Evolutionary conservation across 495 filamentous ascomycete genomes (phyloP), one percentile per base, ranked within the genome.

Genomic region (Rostrohypoxylon terebratum): DNA sequence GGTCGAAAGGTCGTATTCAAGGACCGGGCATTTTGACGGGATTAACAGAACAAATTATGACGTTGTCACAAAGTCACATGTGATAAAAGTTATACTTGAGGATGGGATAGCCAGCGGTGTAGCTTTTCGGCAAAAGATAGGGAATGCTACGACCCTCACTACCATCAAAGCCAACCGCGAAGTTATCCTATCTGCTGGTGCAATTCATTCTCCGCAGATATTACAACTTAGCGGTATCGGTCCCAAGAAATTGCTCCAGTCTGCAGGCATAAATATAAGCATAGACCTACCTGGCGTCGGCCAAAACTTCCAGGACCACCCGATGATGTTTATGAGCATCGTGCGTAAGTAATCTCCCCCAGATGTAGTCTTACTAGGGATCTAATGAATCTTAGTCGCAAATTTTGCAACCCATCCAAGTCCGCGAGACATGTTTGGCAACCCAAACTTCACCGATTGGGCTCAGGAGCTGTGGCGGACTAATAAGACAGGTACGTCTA

Each of bases 241-340:
- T 1, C 85, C 85, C 1, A 74, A 72, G 0, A 79, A 78, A 21
- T 71, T 89, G 5, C 75, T 90, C 1, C 55, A 79, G 16, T 65
- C 76, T 16, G 83, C 85, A 14, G 78, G 80, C 1, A 85, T 90
- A 36, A 77, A 78, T 3, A 79, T 84, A 0, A 69, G 82, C 1
- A 77, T 87, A 1, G 83, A 90, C 60, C 74, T 88, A 0, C 87
- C 87, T 0, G 86, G 86, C 4, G 87, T 90, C 13, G 87, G 87
- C 1, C 82, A 85, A 62, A 89, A 89, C 67, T 84, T 89, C 63
- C 87, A 90, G 63, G 87, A 90, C 57, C 87, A 90, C 55, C 79
- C 79, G 1, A 82, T 82, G 74, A 67, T 77, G 31, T 70, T 83
- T 5, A 68, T 68, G 45, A 76, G 72, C 11, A 59, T 77, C 25